These are phyloP conservation scores for Phytophthora syringae DNA, from an alignment of 352 stramenopile genomes.

Conservation along the genomic window DNA sequence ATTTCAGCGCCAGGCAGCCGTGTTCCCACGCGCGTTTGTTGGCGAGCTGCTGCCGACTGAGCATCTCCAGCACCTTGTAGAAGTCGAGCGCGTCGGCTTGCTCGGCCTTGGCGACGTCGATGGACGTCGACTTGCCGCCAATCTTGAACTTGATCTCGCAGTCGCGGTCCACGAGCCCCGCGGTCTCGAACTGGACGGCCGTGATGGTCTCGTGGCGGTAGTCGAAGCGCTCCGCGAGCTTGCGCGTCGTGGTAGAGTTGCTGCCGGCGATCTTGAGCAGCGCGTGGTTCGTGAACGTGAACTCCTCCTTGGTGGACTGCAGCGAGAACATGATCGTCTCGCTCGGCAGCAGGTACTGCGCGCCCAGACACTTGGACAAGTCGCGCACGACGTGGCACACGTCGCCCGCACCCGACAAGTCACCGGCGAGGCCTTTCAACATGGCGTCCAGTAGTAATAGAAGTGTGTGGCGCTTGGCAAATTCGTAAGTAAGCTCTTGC, in stretches of 20 bases:
- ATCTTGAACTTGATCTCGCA: conserved; percentile 70
- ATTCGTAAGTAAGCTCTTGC: conserved; percentile 14
- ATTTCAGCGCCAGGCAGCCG: conserved; percentile 48
- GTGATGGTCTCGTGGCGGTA: conserved; percentile 42
- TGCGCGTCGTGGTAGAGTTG: conserved; percentile 61
- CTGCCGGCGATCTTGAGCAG: conserved; percentile 46
- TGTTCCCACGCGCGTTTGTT: conserved; percentile 58
- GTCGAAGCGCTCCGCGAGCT: conserved; percentile 53
- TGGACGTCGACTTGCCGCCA: conserved; percentile 46
- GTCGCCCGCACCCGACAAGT: conserved; percentile 61
- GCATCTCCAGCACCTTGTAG: conserved; percentile 64
- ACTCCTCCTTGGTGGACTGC: conserved; percentile 67
- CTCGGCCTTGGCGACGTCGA: conserved; percentile 60
- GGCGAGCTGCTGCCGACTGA: conserved; percentile 47
- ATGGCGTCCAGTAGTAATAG: conserved; percentile 34
- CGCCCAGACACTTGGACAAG: conserved; percentile 42
- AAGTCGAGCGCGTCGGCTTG: conserved; percentile 39
- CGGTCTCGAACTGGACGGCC: conserved; percentile 56
- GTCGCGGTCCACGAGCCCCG: conserved; percentile 55
- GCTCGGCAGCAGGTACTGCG: conserved; percentile 50
- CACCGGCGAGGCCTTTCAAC: conserved; percentile 59
- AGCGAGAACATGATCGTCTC: conserved; percentile 62
- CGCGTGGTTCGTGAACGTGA: conserved; percentile 69
- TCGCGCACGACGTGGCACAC: conserved; percentile 55
- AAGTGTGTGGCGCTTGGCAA: conserved; percentile 1